A percentile compares a stretch with the other conserved stretches of the same genome.
Conservation (phyloP, 2,329 filamentous ascomycete genomes). For the Elsinoe necatrix region DNA sequence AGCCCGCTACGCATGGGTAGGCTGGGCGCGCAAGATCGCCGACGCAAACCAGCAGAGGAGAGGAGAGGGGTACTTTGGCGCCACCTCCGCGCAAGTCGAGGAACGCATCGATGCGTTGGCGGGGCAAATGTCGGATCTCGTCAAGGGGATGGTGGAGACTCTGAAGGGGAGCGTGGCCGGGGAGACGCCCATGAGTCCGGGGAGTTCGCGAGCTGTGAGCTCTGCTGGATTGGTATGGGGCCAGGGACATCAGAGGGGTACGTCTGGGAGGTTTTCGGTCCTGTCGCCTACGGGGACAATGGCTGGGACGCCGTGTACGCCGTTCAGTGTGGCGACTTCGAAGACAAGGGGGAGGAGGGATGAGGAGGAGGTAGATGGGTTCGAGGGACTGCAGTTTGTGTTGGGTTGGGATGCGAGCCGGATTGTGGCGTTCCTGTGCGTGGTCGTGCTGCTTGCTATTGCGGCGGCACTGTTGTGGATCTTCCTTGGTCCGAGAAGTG, state of each 20-base stretch:
- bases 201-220: background rate
- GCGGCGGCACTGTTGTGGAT: conserved; percentile 30
- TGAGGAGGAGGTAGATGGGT: conserved; percentile 16
- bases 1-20: conserved; percentile 36
- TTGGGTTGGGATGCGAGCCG: conserved; percentile 27
- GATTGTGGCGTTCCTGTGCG: conserved; percentile 24
- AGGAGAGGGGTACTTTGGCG: background rate
- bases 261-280: background rate
- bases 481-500: conserved; percentile 26
- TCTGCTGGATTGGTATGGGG: background rate
- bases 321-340: background rate
- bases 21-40: conserved; percentile 35
- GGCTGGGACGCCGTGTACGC: background rate
- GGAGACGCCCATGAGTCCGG: background rate
- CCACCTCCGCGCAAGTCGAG: background rate
- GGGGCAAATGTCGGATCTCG: background rate
- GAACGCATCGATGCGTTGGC: background rate
- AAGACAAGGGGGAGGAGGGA: background rate
- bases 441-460: conserved; percentile 26
- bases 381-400: conserved; percentile 32
- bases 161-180: background rate
- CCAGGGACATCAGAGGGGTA: conserved; percentile 1
- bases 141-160: background rate
- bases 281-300: background rate
- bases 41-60: conserved; percentile 17